phyloP scores from a whole-genome alignment of 768 basidiomycete species.

The Suillus americanus region DNA sequence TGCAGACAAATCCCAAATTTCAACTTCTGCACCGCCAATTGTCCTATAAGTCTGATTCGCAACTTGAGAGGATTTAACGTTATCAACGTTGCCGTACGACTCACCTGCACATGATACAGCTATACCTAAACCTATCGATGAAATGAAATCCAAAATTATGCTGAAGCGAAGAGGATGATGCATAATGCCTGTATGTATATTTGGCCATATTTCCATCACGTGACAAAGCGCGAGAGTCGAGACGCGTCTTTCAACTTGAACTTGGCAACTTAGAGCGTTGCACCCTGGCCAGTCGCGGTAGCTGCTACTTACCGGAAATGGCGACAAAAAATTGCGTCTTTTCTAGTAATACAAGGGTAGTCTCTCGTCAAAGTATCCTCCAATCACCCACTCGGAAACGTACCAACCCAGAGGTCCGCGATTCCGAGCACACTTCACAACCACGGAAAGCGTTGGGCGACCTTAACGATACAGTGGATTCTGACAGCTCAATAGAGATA shows the following conservation, averaged over 20 bases:
- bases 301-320: not conserved
- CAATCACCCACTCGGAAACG: not conserved
- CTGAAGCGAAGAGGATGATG: not conserved
- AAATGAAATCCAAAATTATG: not conserved
- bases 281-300: not conserved
- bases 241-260: not conserved
- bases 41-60: not conserved
- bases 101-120: not conserved
- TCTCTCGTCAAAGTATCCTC: not conserved
- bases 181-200: not conserved
- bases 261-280: not conserved
- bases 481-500: constrained; percentile 34
- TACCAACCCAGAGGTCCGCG: not conserved
- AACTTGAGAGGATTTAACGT: not conserved
- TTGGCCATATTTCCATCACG: not conserved
- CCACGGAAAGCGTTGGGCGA: not conserved
- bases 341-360: not conserved
- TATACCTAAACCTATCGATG: not conserved
- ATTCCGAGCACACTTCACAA: not conserved
- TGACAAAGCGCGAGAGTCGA: not conserved
- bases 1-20: not conserved
- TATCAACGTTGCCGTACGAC: not conserved
- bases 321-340: not conserved
- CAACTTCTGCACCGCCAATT: not conserved
- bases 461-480: constrained; percentile 16